A percentile compares a stretch with the other conserved stretches of the same genome.
These are phyloP conservation scores for Citropsis articulata DNA, from an alignment of 345 rosid species.

Conservation along the genomic window DNA sequence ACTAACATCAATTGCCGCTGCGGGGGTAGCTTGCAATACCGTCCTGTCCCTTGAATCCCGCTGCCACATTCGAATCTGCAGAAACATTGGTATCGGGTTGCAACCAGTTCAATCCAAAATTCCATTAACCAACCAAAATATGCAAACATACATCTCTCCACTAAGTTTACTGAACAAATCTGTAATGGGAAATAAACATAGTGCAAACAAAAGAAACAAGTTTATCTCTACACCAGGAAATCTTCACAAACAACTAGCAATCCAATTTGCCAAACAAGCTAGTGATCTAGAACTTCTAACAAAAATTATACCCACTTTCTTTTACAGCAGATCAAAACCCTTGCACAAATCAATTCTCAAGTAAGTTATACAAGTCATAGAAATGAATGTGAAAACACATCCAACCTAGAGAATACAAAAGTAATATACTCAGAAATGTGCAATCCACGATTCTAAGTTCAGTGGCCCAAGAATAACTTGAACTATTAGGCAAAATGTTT, in stretches of 20 bases:
- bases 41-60: slow-evolving; percentile 79
- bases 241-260: background rate
- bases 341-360: background rate
- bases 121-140: background rate
- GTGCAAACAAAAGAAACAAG: background rate
- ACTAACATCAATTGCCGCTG: slow-evolving; percentile 89
- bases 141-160: background rate
- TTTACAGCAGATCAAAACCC: background rate
- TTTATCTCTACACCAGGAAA: background rate
- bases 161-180: background rate
- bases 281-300: background rate
- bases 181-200: background rate
- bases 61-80: slow-evolving; percentile 86
- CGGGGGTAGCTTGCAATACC: slow-evolving; percentile 76
- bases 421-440: background rate
- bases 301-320: background rate
- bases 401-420: background rate
- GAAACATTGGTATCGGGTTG: slow-evolving; percentile 10
- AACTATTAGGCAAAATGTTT: background rate
- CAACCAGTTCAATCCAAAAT: slow-evolving; percentile 4
- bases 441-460: background rate
- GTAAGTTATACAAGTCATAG: background rate
- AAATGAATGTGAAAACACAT: background rate
- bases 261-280: background rate
- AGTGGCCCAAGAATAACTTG: background rate